These are phyloP conservation scores for Fusarium fracticaudum DNA, from an alignment of 2,329 filamentous ascomycete genomes.

Conservation along the genomic window DNA sequence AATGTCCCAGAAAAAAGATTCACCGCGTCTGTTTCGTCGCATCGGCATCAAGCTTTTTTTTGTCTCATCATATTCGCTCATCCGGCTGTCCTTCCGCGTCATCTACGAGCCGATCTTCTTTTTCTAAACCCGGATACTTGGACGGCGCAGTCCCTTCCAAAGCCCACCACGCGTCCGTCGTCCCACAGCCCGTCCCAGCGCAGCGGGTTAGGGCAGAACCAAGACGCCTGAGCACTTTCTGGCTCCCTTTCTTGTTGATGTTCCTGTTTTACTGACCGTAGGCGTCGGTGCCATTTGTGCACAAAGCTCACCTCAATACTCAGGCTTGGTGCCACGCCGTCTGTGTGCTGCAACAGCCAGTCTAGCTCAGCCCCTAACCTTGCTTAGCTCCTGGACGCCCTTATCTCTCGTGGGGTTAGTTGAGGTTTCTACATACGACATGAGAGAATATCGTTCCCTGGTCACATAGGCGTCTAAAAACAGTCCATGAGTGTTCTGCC, in stretches of 20 bases:
- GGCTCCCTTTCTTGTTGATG: slow-evolving; percentile 8
- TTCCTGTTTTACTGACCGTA: slow-evolving; percentile 6
- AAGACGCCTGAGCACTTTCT: slow-evolving; percentile 13
- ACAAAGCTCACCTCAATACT: slow-evolving; percentile 26
- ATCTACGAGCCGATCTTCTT: slow-evolving; percentile 21
- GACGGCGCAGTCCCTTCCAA: slow-evolving; percentile 13
- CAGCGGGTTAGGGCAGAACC: slow-evolving; percentile 33
- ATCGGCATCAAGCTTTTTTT: slow-evolving; percentile 32
- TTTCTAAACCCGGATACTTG: slow-evolving; percentile 2
- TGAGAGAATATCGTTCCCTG: slow-evolving; percentile 2
- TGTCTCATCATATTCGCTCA: slow-evolving; percentile 31
- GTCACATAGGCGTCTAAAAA: slow-evolving; percentile 8
- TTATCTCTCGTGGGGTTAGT: slow-evolving; percentile 36
- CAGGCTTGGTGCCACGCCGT: slow-evolving; percentile 37
- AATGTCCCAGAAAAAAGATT: slow-evolving; percentile 24
- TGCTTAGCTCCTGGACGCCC: slow-evolving; percentile 24
- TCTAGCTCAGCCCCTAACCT: slow-evolving; percentile 14
- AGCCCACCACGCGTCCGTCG: slow-evolving; percentile 23
- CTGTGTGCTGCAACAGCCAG: slow-evolving; percentile 37
- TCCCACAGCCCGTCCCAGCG: slow-evolving; percentile 28
- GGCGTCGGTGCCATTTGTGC: background rate
- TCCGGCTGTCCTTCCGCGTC: slow-evolving; percentile 19
- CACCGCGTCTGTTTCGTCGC: slow-evolving; percentile 36
- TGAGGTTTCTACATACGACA: background rate
- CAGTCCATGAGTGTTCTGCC: slow-evolving; percentile 19